Conservation (phyloP, 306 rosid species). For the Dicorynia guianensis region DNA sequence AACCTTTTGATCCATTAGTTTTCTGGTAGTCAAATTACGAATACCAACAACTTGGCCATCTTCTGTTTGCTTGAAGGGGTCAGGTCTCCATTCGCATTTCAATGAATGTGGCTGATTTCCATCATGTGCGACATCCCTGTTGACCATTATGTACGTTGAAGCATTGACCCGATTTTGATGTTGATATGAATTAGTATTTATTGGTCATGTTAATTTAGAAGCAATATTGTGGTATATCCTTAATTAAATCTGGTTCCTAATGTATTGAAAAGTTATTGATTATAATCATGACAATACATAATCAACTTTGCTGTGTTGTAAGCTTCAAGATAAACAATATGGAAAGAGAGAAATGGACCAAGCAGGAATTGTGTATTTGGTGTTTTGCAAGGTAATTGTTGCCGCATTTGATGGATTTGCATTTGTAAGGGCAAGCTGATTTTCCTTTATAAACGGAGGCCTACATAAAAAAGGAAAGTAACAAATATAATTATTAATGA, state of each 20-base stretch:
- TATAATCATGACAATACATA: not conserved
- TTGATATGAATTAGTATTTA: not conserved
- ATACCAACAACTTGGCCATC: not conserved
- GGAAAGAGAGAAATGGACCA: constrained; percentile 49
- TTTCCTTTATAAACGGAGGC: constrained; percentile 37
- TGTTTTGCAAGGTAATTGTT: constrained; percentile 31
- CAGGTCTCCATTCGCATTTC: constrained; percentile 45
- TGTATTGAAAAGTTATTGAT: no score
- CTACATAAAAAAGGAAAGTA: constrained; percentile 3
- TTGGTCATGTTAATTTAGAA: no score
- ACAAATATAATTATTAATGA: not conserved
- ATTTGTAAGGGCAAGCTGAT: constrained; percentile 45
- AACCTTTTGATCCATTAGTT: constrained; percentile 44
- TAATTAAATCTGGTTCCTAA: no score
- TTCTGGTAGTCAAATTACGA: not conserved
- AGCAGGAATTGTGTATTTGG: constrained; percentile 37
- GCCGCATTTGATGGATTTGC: not conserved
- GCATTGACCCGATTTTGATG: constrained; percentile 40
- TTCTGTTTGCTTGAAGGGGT: not conserved
- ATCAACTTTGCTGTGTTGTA: constrained; percentile 54
- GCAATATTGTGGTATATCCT: no score
- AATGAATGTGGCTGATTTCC: not conserved
- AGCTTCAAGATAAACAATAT: constrained; percentile 41
- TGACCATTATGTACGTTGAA: constrained; percentile 40
- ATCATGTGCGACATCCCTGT: constrained; percentile 6